Evolutionary conservation across 2,329 filamentous ascomycete species (phyloP).

Genomic region (Hymenoscyphus fructigenus): DNA sequence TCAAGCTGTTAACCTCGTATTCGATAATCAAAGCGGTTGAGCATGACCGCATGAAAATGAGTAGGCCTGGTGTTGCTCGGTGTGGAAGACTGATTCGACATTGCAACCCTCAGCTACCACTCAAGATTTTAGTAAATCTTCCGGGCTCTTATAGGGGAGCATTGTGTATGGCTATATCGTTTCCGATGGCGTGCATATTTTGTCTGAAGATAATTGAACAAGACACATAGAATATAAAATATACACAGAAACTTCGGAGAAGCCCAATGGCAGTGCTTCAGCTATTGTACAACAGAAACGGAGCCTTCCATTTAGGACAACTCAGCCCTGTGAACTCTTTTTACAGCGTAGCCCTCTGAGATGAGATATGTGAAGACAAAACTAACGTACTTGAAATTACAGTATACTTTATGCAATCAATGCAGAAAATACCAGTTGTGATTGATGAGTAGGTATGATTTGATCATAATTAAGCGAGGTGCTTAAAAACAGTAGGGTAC

Average conservation of each 20-base stretch:
- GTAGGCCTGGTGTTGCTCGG: background rate
- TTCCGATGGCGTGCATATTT: slow-evolving; percentile 1
- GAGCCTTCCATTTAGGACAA: no score
- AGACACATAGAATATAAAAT: no score
- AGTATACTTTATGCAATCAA: background rate
- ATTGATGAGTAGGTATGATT: background rate
- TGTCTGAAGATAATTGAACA: background rate
- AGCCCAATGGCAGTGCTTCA: no score
- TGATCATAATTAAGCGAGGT: background rate
- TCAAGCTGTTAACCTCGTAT: background rate
- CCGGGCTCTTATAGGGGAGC: background rate
- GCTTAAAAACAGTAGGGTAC: background rate
- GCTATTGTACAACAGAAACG: no score
- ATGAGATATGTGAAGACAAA: no score
- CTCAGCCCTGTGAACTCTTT: no score
- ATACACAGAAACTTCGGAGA: no score
- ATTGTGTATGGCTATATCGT: background rate
- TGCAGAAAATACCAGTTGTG: background rate
- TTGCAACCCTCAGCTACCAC: background rate
- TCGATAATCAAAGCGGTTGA: background rate
- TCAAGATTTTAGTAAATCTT: background rate
- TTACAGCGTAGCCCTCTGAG: no score
- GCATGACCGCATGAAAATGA: background rate
- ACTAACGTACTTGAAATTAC: background rate
- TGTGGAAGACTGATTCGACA: background rate